phyloP scores from a whole-genome alignment of 306 rosid species.

The Prunus campanulata region DNA sequence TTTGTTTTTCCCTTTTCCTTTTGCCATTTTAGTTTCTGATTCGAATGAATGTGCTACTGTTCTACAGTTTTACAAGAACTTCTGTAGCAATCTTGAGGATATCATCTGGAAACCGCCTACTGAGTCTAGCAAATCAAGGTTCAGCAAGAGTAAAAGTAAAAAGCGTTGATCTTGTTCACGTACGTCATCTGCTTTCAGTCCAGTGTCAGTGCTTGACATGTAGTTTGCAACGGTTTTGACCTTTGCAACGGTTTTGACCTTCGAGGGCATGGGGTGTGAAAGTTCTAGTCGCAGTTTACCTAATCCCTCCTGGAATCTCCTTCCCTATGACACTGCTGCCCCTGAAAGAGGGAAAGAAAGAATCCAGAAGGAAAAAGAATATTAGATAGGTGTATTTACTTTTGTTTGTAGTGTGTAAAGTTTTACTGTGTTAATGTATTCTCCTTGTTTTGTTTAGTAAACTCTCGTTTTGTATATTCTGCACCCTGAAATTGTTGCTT shows the following conservation, averaged over 20 bases:
- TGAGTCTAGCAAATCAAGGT: conserved; percentile 63
- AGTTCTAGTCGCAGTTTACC: neutral
- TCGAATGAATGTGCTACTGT: neutral
- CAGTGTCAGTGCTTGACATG: neutral
- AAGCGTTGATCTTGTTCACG: conserved; percentile 39
- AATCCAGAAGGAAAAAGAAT: neutral
- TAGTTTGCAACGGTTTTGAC: conserved; percentile 3
- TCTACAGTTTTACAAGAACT: conserved; percentile 74
- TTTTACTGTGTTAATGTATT: neutral
- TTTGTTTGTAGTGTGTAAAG: neutral
- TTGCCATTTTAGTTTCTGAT: neutral
- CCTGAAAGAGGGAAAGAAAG: neutral
- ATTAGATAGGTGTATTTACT: neutral
- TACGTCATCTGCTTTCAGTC: conserved; percentile 2
- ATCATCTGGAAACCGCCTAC: conserved; percentile 82
- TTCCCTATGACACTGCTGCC: neutral
- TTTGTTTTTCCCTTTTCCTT: neutral
- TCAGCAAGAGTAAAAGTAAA: conserved; percentile 52
- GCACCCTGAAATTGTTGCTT: too few species aligned
- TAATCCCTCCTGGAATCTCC: neutral
- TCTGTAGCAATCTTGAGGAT: conserved; percentile 83
- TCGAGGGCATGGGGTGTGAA: conserved; percentile 1
- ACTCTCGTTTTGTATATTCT: too few species aligned
- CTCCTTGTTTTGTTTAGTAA: neutral
- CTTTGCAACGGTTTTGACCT: conserved; percentile 6